A percentile compares a stretch with the other conserved stretches of the same genome.
phyloP scores from a whole-genome alignment of 495 filamentous ascomycete species.

The Tuber melanosporum region DNA sequence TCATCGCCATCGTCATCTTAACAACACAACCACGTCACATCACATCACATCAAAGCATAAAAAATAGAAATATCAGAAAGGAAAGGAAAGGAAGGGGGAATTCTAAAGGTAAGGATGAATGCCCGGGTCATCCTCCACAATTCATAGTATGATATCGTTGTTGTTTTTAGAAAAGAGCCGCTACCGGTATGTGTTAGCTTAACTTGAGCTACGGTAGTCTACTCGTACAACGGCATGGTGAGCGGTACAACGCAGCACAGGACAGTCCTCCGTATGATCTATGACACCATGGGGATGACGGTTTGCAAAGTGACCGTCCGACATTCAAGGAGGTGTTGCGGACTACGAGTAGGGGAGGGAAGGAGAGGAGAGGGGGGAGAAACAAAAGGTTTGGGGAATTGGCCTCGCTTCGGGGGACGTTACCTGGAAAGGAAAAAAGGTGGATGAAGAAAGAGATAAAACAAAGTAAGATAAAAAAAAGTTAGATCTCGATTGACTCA shows the following conservation, averaged over 20 bases:
- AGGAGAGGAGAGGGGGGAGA: neutral
- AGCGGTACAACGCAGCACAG: no score
- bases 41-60: neutral
- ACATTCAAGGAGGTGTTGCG: no score
- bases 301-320: no score
- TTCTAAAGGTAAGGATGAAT: neutral
- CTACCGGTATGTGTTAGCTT: no score
- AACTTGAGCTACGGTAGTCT: no score
- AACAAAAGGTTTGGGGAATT: neutral
- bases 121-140: no score
- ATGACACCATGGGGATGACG: no score
- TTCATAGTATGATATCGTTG: no score
- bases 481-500: neutral
- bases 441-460: neutral
- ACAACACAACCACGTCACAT: neutral
- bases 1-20: neutral
- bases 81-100: neutral
- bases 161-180: no score
- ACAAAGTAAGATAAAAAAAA: neutral
- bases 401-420: neutral
- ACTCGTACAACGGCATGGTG: no score
- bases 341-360: neutral
- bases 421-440: neutral
- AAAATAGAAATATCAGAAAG: neutral
- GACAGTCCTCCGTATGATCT: no score